Conservation (phyloP, 768 basidiomycete species). For the Roridomyces roridus region DNA sequence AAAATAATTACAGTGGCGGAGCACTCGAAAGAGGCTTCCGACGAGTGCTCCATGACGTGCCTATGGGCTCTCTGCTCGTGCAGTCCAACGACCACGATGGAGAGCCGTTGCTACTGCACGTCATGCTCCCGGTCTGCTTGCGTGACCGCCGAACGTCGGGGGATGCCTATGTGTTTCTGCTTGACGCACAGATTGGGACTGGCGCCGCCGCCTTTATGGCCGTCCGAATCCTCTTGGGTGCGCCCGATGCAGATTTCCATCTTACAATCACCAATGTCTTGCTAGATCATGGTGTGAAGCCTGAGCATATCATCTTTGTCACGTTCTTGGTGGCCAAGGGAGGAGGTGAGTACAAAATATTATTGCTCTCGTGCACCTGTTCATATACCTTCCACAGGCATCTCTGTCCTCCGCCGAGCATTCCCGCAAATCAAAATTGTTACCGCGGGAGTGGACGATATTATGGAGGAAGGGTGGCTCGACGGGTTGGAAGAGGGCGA, state of each 20-base stretch:
- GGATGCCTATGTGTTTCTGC: slow-evolving; percentile 81
- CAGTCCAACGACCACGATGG: slow-evolving; percentile 86
- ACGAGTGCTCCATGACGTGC: slow-evolving; percentile 84
- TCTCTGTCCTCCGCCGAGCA: slow-evolving; percentile 77
- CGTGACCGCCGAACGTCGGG: slow-evolving; percentile 68
- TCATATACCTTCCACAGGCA: slow-evolving; percentile 4
- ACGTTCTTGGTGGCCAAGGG: slow-evolving; percentile 87
- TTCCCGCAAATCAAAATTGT: slow-evolving; percentile 89
- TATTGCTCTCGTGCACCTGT: neutral
- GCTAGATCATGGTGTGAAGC: slow-evolving; percentile 82
- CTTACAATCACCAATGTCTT: too few relatives aligned
- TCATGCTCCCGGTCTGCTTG: slow-evolving; percentile 77
- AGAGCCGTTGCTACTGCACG: slow-evolving; percentile 87
- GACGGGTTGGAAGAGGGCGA: slow-evolving; percentile 58
- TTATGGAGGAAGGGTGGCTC: slow-evolving; percentile 77
- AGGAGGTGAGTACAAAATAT: slow-evolving; percentile 54
- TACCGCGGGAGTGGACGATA: slow-evolving; percentile 82
- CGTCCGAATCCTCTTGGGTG: slow-evolving; percentile 77
- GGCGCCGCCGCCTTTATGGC: slow-evolving; percentile 95
- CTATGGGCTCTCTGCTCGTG: slow-evolving; percentile 88
- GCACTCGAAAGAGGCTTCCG: slow-evolving; percentile 91
- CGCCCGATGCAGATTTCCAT: too few relatives aligned
- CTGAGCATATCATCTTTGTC: slow-evolving; percentile 88
- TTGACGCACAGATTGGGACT: slow-evolving; percentile 96
- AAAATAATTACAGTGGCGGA: slow-evolving; percentile 65